Conservation (phyloP, 2,329 filamentous ascomycete genomes). For the Ilyonectria destructans region DNA sequence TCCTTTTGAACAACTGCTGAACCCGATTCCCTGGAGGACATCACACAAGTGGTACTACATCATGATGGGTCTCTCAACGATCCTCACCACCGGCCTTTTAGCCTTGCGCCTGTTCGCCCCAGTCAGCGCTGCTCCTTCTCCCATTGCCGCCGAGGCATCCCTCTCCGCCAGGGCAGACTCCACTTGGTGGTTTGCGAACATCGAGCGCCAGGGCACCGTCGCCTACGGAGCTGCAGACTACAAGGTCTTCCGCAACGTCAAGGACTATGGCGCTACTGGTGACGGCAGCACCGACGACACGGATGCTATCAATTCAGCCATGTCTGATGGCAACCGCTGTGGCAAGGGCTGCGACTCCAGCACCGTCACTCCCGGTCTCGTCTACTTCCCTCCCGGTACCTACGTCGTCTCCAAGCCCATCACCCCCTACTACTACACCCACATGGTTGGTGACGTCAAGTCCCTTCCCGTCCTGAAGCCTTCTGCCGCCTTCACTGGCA, state of each 20-base stretch:
- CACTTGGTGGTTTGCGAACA: constrained; percentile 80
- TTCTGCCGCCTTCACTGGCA: constrained; percentile 80
- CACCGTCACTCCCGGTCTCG: constrained; percentile 86
- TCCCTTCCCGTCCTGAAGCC: constrained; percentile 84
- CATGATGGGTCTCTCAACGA: constrained; percentile 64
- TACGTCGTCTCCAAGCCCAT: constrained; percentile 88
- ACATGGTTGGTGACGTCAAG: constrained; percentile 87
- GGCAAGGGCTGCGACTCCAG: constrained; percentile 86
- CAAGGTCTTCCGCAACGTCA: constrained; percentile 84
- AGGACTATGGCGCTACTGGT: constrained; percentile 82
- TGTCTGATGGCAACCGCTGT: constrained; percentile 85
- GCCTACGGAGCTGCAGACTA: constrained; percentile 74
- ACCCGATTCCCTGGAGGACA: constrained; percentile 36
- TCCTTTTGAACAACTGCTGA: constrained; percentile 33
- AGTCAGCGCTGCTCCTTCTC: constrained; percentile 53
- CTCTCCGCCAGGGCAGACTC: constrained; percentile 53
- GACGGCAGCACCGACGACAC: constrained; percentile 85
- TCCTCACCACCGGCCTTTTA: constrained; percentile 61
- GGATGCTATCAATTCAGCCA: constrained; percentile 87
- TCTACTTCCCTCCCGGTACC: constrained; percentile 93
- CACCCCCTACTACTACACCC: constrained; percentile 92
- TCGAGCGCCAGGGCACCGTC: constrained; percentile 78
- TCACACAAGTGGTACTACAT: constrained; percentile 55
- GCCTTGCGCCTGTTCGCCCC: constrained; percentile 61
- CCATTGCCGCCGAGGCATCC: constrained; percentile 38